phyloP scores from a whole-genome alignment of 176 grass and related monocot species.

The Triticum urartu region DNA sequence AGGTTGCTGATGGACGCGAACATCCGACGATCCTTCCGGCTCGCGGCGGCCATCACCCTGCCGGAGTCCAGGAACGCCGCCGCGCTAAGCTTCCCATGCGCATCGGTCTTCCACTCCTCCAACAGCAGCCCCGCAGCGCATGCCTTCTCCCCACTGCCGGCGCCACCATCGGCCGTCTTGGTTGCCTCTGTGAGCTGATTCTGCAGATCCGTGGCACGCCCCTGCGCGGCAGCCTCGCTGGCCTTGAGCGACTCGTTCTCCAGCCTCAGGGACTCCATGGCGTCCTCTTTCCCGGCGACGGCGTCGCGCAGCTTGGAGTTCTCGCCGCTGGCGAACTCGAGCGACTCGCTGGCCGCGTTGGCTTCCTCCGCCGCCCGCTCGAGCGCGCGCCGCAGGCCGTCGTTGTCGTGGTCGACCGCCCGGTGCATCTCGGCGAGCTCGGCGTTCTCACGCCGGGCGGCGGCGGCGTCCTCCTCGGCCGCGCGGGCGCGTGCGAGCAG shows the following conservation, averaged over 20 bases:
- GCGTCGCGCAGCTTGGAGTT: conserved; percentile 47
- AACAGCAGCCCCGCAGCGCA: neutral
- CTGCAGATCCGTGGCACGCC: conserved; percentile 57
- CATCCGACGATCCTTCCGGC: conserved; percentile 42
- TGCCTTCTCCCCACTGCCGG: neutral
- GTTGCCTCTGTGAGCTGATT: conserved; percentile 41
- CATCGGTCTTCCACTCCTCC: conserved; percentile 22
- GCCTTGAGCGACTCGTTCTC: conserved; percentile 61
- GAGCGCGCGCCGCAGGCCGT: conserved; percentile 50
- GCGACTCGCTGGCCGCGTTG: conserved; percentile 44
- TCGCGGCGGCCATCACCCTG: neutral
- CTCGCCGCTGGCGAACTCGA: conserved; percentile 46
- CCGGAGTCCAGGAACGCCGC: conserved; percentile 41
- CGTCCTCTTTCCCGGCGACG: conserved; percentile 40
- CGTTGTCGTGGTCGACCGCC: conserved; percentile 52
- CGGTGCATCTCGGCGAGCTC: conserved; percentile 41
- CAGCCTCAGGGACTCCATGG: conserved; percentile 39
- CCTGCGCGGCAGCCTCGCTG: conserved; percentile 62
- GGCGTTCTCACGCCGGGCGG: conserved; percentile 28
- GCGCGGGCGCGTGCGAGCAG: conserved; percentile 59
- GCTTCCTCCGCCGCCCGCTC: conserved; percentile 62
- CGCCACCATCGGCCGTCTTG: neutral
- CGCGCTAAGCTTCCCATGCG: conserved; percentile 45
- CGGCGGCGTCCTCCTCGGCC: conserved; percentile 51
- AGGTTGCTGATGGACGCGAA: conserved; percentile 78